Conservation (phyloP, 2,329 filamentous ascomycete genomes). For the Arthrobotrys iridis region DNA sequence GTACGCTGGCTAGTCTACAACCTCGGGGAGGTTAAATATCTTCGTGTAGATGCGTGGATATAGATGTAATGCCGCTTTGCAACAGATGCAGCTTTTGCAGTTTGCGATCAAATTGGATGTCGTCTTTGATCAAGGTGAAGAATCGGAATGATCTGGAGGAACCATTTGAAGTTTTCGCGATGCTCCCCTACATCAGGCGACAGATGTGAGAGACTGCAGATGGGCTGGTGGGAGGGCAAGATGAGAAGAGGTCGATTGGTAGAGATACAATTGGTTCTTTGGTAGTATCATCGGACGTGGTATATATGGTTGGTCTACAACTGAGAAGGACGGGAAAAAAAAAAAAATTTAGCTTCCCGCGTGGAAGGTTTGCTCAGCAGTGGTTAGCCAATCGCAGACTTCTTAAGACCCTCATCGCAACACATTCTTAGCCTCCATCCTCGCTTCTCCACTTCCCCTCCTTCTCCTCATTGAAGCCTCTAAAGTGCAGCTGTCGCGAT, state of each 20-base stretch:
- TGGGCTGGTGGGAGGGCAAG: neutral
- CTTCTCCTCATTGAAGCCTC: neutral
- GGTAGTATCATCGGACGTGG: neutral
- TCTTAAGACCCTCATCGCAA: constrained; percentile 34
- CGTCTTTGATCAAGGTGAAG: constrained; percentile 21
- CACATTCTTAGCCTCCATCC: constrained; percentile 6
- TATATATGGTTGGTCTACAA: constrained; percentile 1
- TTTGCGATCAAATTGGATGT: constrained; percentile 37
- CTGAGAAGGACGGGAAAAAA: neutral
- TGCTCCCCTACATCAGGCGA: constrained; percentile 35
- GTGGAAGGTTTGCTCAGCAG: neutral
- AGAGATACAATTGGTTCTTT: constrained; percentile 20
- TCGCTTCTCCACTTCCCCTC: constrained; percentile 20
- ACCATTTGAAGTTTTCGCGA: constrained; percentile 33
- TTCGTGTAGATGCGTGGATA: neutral
- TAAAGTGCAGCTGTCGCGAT: constrained; percentile 14
- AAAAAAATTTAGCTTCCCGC: constrained; percentile 40
- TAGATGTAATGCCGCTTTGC: constrained; percentile 19
- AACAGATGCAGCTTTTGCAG: neutral
- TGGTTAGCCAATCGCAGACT: constrained; percentile 26
- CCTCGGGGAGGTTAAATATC: constrained; percentile 1
- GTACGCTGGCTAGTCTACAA: constrained; percentile 4
- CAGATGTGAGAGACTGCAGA: constrained; percentile 22
- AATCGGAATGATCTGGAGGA: constrained; percentile 25
- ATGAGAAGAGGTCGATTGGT: neutral